Evolutionary conservation across 2,329 filamentous ascomycete genomes (phyloP).

Genomic region (Podosphaera leucotricha): DNA sequence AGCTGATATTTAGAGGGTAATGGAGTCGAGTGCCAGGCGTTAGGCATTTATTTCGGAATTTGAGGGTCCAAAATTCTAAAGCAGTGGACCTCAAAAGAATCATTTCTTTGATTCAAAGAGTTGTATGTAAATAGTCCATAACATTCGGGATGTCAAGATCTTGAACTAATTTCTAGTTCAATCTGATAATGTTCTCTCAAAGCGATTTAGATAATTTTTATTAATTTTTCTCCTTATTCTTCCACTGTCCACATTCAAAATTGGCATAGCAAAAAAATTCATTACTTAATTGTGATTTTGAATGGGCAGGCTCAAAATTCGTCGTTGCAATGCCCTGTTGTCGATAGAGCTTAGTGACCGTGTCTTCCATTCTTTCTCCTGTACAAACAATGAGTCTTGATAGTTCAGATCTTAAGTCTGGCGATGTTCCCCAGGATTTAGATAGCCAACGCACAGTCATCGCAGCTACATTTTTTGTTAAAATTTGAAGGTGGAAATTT

Average conservation of each 20-base stretch:
- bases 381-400: slow-evolving; percentile 41
- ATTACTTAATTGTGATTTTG: slow-evolving; percentile 46
- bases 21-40: neutral
- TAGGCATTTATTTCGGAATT: neutral
- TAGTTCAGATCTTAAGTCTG: neutral
- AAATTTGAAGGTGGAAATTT: neutral
- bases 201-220: neutral
- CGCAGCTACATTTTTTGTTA: slow-evolving; percentile 27
- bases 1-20: neutral
- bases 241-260: slow-evolving; percentile 37
- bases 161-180: no score
- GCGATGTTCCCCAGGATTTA: slow-evolving; percentile 17
- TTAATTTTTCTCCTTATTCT: neutral
- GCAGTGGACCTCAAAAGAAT: neutral
- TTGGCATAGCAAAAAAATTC: slow-evolving; percentile 64
- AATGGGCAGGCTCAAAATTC: slow-evolving; percentile 43
- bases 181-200: no score
- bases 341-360: slow-evolving; percentile 44
- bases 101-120: neutral
- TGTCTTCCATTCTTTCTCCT: slow-evolving; percentile 47
- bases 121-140: neutral
- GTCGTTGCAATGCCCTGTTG: slow-evolving; percentile 39
- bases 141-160: neutral
- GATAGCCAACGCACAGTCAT: slow-evolving; percentile 53
- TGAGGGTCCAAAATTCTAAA: neutral